Evolutionary conservation across 305 asterid genomes (phyloP).

Genomic region (Striga hermonthica): DNA sequence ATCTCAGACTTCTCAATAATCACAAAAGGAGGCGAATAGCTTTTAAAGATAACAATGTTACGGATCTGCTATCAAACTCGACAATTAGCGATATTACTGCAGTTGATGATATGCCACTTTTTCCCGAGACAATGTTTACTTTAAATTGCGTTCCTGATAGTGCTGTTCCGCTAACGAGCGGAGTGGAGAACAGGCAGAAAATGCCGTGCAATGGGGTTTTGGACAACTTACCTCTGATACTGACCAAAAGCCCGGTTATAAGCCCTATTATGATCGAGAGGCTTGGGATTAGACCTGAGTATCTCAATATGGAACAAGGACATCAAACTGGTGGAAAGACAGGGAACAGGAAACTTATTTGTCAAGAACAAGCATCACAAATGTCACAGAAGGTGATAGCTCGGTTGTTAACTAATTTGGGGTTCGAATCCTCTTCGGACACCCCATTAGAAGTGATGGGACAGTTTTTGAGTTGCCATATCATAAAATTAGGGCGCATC

Average conservation of each 20-base stretch:
- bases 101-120: constrained; percentile 59
- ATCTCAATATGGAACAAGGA: constrained; percentile 82
- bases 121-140: constrained; percentile 84
- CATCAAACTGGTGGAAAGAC: constrained; percentile 60
- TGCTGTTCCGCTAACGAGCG: constrained; percentile 51
- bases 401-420: constrained; percentile 54
- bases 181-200: constrained; percentile 44
- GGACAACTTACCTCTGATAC: constrained; percentile 75
- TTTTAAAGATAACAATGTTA: constrained; percentile 47
- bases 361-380: constrained; percentile 77
- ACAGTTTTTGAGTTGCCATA: constrained; percentile 74
- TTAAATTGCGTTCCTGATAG: constrained; percentile 88
- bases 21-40: constrained; percentile 81
- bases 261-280: constrained; percentile 96
- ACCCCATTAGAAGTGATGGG: constrained; percentile 63
- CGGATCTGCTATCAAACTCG: constrained; percentile 45
- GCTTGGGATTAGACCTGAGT: constrained; percentile 95
- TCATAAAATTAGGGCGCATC: constrained; percentile 68
- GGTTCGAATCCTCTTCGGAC: constrained; percentile 84
- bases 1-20: constrained; percentile 74
- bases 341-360: constrained; percentile 54
- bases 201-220: constrained; percentile 82
- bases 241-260: constrained; percentile 62
- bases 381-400: constrained; percentile 76
- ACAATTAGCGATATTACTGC: constrained; percentile 39